Base-by-base conservation (phyloP, 1,284 basidiomycete species). In the Golubevia sp. region DNA sequence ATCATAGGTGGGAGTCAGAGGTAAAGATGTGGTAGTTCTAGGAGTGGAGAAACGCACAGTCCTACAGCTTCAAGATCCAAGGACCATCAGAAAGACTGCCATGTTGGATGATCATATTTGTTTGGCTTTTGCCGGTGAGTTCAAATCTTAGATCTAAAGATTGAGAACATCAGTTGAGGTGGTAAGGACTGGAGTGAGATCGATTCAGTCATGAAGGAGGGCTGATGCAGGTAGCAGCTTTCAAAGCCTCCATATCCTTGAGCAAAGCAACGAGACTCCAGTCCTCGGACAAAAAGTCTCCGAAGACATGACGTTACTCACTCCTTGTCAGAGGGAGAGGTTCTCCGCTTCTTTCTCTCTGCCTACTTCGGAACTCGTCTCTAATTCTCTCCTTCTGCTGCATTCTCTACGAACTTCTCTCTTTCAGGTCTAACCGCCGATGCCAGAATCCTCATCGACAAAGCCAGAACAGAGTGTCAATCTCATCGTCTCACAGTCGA, bases 41-140 rank as follows among this genome's bases (percentile, higher is more conserved):
- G 97, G 96, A 59, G 97, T 99, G 21, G 97, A 99, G 88, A 99
- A 99, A 90, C 99, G 98, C 86, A 94, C 93, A 0, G 90, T 97
- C 18, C 87, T 98, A 25, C 97, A 99, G 85, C 88, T 99, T 6
- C 97, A 99, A 87, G 97, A 99, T 86, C 92, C 97, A 8, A 88
- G 97, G 61, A 99, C 97, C 1, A 94, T 99, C 18, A 88, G 96
- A 64, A 99, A 99, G 85, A 96, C 98, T 13, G 97, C 93, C 67
- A 96, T 98, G 93, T 87, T 99, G 51, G 97, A 99, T 81, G 96
- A 99, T 83, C 97, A 99, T 84, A 87, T 99, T 67, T 98, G 94
- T 84, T 88, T 99, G 58, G 97, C 96, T 18, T 99, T 99, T 86
- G 94, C 97, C 61, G 96, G 95, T 96, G 74, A 63, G 88, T 83